Conservation (phyloP, 257 asterid genomes). For the Jasminum sambac region DNA sequence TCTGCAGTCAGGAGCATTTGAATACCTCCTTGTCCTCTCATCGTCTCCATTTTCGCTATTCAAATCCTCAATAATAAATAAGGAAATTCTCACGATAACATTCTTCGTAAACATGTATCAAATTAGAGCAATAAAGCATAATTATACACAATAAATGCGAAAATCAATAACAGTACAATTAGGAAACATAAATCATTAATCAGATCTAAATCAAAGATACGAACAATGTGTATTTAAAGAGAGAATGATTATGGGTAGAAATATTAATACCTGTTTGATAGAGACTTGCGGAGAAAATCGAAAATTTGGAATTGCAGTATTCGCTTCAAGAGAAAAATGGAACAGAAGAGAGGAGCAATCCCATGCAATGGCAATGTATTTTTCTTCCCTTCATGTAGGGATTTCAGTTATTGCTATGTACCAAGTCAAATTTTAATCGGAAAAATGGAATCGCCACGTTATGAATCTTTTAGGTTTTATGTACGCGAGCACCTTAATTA, state of each 20-base stretch:
- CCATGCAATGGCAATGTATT: not conserved
- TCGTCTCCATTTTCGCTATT: slow-evolving; percentile 55
- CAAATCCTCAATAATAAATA: not conserved
- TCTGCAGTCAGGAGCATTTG: slow-evolving; percentile 90
- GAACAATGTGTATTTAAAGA: not conserved
- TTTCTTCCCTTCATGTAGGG: not conserved
- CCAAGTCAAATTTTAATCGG: not conserved
- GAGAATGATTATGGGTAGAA: not conserved
- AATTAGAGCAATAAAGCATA: not conserved
- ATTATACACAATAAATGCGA: not conserved
- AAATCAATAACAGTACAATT: not conserved
- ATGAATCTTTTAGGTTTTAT: too few relatives aligned
- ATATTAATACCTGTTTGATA: slow-evolving; percentile 26
- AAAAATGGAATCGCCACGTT: not conserved
- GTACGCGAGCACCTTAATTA: too few relatives aligned
- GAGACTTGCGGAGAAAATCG: slow-evolving; percentile 19
- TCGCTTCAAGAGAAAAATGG: slow-evolving; percentile 8
- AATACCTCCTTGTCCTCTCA: slow-evolving; percentile 87
- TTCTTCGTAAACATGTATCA: not conserved
- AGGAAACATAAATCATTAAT: slow-evolving; percentile 2
- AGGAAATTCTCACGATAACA: not conserved
- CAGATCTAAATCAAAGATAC: not conserved
- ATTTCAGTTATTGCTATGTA: slow-evolving; percentile 13
- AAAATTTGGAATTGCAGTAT: not conserved
- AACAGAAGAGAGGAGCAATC: not conserved